phyloP scores from a whole-genome alignment of 352 stramenopile species.

The Globisporangium solare region DNA sequence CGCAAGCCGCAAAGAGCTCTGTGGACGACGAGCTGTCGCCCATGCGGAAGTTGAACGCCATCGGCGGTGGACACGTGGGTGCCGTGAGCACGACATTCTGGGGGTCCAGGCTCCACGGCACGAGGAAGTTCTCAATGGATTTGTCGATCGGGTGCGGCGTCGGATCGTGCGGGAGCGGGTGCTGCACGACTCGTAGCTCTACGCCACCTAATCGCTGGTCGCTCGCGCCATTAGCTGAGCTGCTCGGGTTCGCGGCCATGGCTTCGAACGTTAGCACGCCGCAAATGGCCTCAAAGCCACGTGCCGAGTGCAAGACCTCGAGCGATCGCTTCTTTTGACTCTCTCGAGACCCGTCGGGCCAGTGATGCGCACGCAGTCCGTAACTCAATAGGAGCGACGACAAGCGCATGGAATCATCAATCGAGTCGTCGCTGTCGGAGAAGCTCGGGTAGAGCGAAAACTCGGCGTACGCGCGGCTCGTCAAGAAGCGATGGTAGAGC shows the following conservation, averaged over 20 bases:
- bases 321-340: constrained; percentile 57
- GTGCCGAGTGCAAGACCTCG: constrained; percentile 53
- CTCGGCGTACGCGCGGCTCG: constrained; percentile 77
- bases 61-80: constrained; percentile 40
- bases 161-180: constrained; percentile 46
- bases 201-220: constrained; percentile 14
- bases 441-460: constrained; percentile 77
- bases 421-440: constrained; percentile 43
- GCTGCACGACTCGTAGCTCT: constrained; percentile 45
- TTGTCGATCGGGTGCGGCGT: constrained; percentile 45
- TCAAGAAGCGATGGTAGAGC: constrained; percentile 82
- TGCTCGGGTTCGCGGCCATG: constrained; percentile 21
- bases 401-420: constrained; percentile 69
- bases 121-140: constrained; percentile 68
- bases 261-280: constrained; percentile 77
- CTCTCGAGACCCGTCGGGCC: constrained; percentile 48
- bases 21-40: constrained; percentile 64
- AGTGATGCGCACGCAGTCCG: constrained; percentile 77
- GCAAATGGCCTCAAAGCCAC: constrained; percentile 72
- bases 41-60: constrained; percentile 79
- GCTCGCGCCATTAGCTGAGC: constrained; percentile 5
- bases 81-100: constrained; percentile 36
- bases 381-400: constrained; percentile 75
- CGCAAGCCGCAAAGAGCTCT: constrained; percentile 70
- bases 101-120: constrained; percentile 52